Conservation (phyloP, 768 basidiomycete species). For the Amanita exitialis region DNA sequence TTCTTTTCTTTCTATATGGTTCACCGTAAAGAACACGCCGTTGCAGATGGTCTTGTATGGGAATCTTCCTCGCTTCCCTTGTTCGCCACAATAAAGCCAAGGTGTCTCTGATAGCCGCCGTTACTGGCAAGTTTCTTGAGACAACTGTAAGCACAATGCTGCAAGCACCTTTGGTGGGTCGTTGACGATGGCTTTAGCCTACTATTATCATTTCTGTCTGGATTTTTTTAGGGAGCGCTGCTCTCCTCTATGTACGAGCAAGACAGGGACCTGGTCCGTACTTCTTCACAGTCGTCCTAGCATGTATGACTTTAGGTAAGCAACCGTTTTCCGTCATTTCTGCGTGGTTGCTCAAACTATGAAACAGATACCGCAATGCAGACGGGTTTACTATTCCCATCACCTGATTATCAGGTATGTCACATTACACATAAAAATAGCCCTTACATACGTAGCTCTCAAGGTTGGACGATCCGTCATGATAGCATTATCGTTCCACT, state of each 20-base stretch:
- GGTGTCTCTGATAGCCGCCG: conserved; percentile 27
- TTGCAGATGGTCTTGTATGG: conserved; percentile 41
- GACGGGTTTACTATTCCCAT: conserved; percentile 53
- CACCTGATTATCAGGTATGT: conserved; percentile 45
- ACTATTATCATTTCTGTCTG: conserved; percentile 51
- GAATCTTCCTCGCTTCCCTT: conserved; percentile 49
- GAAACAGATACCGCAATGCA: conserved; percentile 46
- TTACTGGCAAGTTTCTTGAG: conserved; percentile 51
- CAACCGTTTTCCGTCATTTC: not conserved
- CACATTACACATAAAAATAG: not conserved
- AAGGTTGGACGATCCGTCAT: conserved; percentile 42
- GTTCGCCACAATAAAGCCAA: conserved; percentile 33
- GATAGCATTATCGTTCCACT: conserved; percentile 51
- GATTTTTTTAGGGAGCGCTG: conserved; percentile 47
- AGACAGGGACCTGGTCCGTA: conserved; percentile 57
- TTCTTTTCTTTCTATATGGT: too few relatives aligned
- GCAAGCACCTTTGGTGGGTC: not conserved
- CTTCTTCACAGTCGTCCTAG: conserved; percentile 42
- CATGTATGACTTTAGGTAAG: conserved; percentile 49
- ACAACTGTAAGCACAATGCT: conserved; percentile 18
- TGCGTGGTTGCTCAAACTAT: not conserved
- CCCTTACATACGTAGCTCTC: not conserved
- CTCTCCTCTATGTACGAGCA: conserved; percentile 52
- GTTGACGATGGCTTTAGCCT: conserved; percentile 25
- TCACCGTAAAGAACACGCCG: too few relatives aligned